Base-by-base conservation (phyloP, 495 filamentous ascomycete genomes). In the Sphaerosporella brunnea region DNA sequence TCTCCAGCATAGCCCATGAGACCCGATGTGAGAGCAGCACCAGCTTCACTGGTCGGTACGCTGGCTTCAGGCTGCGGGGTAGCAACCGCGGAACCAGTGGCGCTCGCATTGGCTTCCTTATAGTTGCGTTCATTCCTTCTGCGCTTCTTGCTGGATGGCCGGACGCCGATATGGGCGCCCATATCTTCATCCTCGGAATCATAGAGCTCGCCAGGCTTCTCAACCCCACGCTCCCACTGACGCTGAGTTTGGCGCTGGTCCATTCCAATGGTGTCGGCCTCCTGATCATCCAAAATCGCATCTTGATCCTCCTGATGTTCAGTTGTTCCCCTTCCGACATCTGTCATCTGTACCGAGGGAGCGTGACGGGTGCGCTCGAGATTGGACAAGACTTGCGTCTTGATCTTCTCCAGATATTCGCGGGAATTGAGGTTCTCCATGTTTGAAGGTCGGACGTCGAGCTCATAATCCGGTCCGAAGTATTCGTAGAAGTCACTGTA, bases 401-500 rank as follows among this genome's bases (percentile, higher is more conserved):
- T 88, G 64, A 99, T 99, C 68, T 94, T 95, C 53, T 93, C 81
- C 2, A 97, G 73, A 51, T 99, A 99, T 55, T 96, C 90, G 50
- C 68, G 72, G 24, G 82, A 86, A 61, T 99, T 99, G 15, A 88
- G 84, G 55, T 99, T 99, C 61, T 99, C 90, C 90, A 96, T 99
- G 53, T 99, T 99, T 2, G 85, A 93, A 8, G 90, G 74, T 11
- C 85, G 80, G 15, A 99, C 90, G 58, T 96, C 80, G 23, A 99
- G 74, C 62, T 93, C 82, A 61, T 90, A 99, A 57, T 99, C 90
- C 0, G 90, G 90, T 5, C 81, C 87, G 57, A 94, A 99, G 58
- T 99, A 96, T 83, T 95, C 87, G 62, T 99, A 99, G 62, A 96
- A 99, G 58, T 99, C 90, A 47, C 94, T 96, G 62, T 82, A 99